Conservation (phyloP, 2,329 filamentous ascomycete genomes). For the Akanthomyces dipterigenus region DNA sequence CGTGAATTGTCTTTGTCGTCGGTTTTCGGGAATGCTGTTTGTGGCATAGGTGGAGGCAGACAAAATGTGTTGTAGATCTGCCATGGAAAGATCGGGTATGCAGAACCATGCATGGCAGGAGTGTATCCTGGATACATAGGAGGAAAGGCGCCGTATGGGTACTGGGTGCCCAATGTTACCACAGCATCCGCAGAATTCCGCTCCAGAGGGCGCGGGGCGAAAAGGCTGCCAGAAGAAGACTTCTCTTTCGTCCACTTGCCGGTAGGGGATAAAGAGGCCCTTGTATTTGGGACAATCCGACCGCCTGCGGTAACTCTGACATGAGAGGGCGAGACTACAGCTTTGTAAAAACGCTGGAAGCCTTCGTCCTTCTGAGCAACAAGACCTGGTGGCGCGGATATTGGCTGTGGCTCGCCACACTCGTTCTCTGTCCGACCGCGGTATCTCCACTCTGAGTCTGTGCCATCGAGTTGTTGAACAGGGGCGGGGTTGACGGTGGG, state of each 20-base stretch:
- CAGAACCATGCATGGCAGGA: slow-evolving; percentile 23
- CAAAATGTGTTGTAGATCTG: slow-evolving; percentile 31
- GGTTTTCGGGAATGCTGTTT: slow-evolving; percentile 15
- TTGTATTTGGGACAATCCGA: slow-evolving; percentile 59
- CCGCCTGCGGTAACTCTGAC: slow-evolving; percentile 62
- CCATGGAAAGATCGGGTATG: slow-evolving; percentile 31
- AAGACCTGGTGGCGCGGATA: slow-evolving; percentile 46
- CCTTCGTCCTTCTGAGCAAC: slow-evolving; percentile 54
- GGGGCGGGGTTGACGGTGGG: slow-evolving; percentile 13
- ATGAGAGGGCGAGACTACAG: slow-evolving; percentile 60
- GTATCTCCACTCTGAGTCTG: slow-evolving; percentile 38
- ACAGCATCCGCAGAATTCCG: slow-evolving; percentile 13
- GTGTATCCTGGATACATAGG: slow-evolving; percentile 27
- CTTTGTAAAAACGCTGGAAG: slow-evolving; percentile 62
- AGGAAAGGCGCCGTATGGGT: slow-evolving; percentile 23
- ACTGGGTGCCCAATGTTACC: slow-evolving; percentile 21
- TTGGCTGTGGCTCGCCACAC: slow-evolving; percentile 36
- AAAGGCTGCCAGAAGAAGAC: slow-evolving; percentile 17
- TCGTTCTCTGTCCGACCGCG: slow-evolving; percentile 39
- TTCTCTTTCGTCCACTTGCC: slow-evolving; percentile 43
- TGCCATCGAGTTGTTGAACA: slow-evolving; percentile 31
- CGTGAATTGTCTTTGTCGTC: slow-evolving; percentile 18
- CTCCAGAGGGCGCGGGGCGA: slow-evolving; percentile 16
- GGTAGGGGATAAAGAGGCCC: slow-evolving; percentile 45
- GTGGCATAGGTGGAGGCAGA: slow-evolving; percentile 20